These are phyloP conservation scores for Penicillium desertorum DNA, from an alignment of 495 filamentous ascomycete genomes.

Conservation along the genomic window DNA sequence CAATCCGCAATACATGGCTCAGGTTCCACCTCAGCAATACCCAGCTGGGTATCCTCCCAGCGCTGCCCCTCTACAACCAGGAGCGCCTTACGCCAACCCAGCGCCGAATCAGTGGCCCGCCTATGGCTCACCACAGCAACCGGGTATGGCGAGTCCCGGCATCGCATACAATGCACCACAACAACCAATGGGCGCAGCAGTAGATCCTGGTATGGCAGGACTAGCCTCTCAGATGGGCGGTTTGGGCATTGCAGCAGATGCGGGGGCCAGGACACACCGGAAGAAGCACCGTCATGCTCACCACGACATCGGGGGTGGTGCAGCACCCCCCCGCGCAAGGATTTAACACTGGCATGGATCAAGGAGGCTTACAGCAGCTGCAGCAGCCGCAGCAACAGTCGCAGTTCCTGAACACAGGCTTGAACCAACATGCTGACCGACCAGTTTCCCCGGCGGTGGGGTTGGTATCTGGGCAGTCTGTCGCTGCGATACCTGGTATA, in stretches of 20 bases:
- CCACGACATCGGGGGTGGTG: constrained; percentile 73
- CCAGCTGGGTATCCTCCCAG: constrained; percentile 43
- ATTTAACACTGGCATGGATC: constrained; percentile 63
- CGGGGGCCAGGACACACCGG: constrained; percentile 60
- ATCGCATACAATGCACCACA: constrained; percentile 37
- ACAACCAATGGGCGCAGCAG: constrained; percentile 32
- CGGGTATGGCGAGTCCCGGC: constrained; percentile 27
- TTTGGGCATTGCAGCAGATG: constrained; percentile 69
- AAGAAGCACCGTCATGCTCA: constrained; percentile 96
- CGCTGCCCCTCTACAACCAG: constrained; percentile 61
- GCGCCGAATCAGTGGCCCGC: constrained; percentile 43
- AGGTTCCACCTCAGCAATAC: constrained; percentile 49
- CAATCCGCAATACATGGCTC: constrained; percentile 52
- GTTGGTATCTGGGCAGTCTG: constrained; percentile 45
- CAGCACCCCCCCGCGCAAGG: constrained; percentile 49
- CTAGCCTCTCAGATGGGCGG: constrained; percentile 85
- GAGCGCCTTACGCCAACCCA: constrained; percentile 45
- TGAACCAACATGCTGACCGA: constrained; percentile 46
- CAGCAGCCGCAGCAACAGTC: constrained; percentile 51
- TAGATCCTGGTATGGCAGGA: constrained; percentile 52
- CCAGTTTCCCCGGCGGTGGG: constrained; percentile 56
- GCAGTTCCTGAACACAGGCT: constrained; percentile 71
- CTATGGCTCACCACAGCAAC: constrained; percentile 44
- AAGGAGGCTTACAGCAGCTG: constrained; percentile 40
- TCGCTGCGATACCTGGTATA: constrained; percentile 53